Conservation (phyloP, 352 stramenopile genomes). For the Saprolegnia diclina region DNA sequence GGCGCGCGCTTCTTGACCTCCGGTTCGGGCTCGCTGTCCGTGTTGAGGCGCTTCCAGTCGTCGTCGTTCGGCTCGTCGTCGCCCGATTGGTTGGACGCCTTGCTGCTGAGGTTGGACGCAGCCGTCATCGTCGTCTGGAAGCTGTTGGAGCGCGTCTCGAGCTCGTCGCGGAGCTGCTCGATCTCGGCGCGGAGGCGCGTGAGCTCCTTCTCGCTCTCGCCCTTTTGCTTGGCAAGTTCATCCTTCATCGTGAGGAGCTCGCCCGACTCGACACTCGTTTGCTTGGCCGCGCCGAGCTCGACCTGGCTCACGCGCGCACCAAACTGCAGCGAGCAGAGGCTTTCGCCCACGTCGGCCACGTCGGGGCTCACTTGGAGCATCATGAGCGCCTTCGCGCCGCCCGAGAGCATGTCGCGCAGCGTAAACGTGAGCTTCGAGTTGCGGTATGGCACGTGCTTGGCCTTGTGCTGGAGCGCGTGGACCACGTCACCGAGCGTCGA, state of each 20-base stretch:
- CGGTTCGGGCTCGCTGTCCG: constrained; percentile 1
- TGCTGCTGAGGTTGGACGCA: constrained; percentile 8
- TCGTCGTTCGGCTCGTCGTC: constrained; percentile 17
- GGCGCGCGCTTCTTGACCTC: constrained; percentile 11
- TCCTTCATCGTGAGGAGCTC: constrained; percentile 68
- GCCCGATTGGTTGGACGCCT: constrained; percentile 2
- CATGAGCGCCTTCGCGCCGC: constrained; percentile 88
- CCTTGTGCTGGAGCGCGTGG: constrained; percentile 85
- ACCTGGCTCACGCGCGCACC: constrained; percentile 85
- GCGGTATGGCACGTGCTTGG: constrained; percentile 91
- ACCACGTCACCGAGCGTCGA: constrained; percentile 97
- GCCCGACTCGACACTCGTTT: constrained; percentile 72
- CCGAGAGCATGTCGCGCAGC: constrained; percentile 88
- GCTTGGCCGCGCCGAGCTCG: constrained; percentile 72
- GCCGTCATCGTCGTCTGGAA: constrained; percentile 16
- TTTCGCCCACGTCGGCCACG: constrained; percentile 73
- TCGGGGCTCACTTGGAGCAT: constrained; percentile 89
- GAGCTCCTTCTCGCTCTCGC: constrained; percentile 7
- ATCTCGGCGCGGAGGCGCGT: constrained; percentile 15
- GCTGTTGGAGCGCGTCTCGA: constrained; percentile 18
- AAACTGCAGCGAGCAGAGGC: constrained; percentile 86
- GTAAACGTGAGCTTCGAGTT: constrained; percentile 95
- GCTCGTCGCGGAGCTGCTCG: constrained; percentile 7
- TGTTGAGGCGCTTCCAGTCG: constrained; percentile 26
- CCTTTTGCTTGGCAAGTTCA: constrained; percentile 29